phyloP scores from a whole-genome alignment of 139 green algal genomes.

The Chlorella sp. region DNA sequence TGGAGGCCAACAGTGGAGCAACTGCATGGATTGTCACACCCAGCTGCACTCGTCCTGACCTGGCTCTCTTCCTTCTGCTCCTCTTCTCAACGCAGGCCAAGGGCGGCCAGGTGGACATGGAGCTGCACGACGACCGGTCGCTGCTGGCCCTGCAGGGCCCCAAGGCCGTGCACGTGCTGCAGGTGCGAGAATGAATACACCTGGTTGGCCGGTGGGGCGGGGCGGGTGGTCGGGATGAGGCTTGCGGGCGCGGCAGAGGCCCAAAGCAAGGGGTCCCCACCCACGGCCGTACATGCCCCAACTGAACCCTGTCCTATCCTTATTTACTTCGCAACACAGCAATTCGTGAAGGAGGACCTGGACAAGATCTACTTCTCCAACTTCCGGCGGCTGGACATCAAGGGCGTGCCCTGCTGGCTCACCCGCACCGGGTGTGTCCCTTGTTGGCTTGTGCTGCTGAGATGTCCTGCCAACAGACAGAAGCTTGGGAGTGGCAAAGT shows the following conservation, averaged over 20 bases:
- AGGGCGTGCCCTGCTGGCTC: conserved; percentile 83
- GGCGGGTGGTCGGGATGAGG: neutral
- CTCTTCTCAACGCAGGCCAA: conserved; percentile 39
- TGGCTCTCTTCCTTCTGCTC: neutral
- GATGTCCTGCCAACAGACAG: too few species aligned
- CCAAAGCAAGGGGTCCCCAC: too few species aligned
- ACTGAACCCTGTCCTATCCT: too few species aligned
- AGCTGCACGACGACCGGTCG: conserved; percentile 88
- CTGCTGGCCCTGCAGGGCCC: conserved; percentile 95
- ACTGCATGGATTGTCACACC: neutral
- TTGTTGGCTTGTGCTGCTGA: too few species aligned
- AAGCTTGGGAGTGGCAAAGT: neutral
- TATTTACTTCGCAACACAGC: neutral
- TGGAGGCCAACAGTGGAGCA: too few species aligned
- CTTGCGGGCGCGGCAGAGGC: neutral
- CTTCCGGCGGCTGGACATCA: conserved; percentile 80
- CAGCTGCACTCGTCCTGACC: neutral
- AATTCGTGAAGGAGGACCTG: conserved; percentile 74
- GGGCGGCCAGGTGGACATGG: conserved; percentile 61
- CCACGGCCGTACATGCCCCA: too few species aligned
- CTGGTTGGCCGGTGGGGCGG: too few species aligned
- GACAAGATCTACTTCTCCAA: conserved; percentile 92
- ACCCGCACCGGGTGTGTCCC: conserved; percentile 88
- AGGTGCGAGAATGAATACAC: conserved; percentile 1
- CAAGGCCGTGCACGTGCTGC: conserved; percentile 62